Percentiles rank a stretch among this genome's conserved stretches.
Evolutionary conservation across 192 early-diverging fungal species (phyloP).

Genomic region (Coemansia biformis): DNA sequence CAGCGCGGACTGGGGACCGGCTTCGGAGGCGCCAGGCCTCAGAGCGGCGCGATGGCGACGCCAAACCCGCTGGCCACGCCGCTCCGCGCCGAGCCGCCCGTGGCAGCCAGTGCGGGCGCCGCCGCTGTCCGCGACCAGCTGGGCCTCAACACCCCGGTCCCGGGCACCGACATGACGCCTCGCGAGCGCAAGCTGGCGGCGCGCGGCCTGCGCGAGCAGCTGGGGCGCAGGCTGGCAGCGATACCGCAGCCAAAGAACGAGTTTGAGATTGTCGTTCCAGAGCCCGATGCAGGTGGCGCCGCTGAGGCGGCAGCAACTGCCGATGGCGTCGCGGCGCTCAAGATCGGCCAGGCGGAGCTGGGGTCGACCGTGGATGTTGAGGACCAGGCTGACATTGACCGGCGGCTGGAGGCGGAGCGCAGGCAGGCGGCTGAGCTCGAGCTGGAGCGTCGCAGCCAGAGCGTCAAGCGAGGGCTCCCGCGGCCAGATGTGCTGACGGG

Average conservation of each 20-base stretch:
- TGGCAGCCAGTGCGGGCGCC: constrained; percentile 54
- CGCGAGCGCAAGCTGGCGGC: constrained; percentile 54
- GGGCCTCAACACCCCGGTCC: constrained; percentile 52
- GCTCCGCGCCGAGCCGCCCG: not conserved
- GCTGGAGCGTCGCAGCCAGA: constrained; percentile 61
- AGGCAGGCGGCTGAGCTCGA: constrained; percentile 50
- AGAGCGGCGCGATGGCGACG: constrained; percentile 54
- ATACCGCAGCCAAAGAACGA: constrained; percentile 90
- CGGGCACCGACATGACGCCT: constrained; percentile 58
- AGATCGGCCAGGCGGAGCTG: no score
- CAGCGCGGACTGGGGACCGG: constrained; percentile 52
- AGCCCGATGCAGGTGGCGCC: constrained; percentile 22
- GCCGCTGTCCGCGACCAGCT: constrained; percentile 59
- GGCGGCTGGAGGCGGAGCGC: constrained; percentile 50
- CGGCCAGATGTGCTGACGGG: constrained; percentile 54
- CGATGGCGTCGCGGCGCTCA: constrained; percentile 14
- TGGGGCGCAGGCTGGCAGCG: constrained; percentile 61
- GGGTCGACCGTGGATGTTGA: constrained; percentile 22
- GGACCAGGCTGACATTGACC: constrained; percentile 74
- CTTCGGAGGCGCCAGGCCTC: constrained; percentile 61
- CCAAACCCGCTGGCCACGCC: constrained; percentile 64
- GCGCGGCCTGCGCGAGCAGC: constrained; percentile 58
- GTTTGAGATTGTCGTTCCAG: constrained; percentile 85
- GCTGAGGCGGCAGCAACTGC: constrained; percentile 17
- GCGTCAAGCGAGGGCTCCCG: constrained; percentile 72